A percentile compares a stretch with the other conserved stretches of the same genome.
These are phyloP conservation scores for Rhytidhysteron rufulum DNA, from an alignment of 2,329 filamentous ascomycete genomes.

Conservation along the genomic window DNA sequence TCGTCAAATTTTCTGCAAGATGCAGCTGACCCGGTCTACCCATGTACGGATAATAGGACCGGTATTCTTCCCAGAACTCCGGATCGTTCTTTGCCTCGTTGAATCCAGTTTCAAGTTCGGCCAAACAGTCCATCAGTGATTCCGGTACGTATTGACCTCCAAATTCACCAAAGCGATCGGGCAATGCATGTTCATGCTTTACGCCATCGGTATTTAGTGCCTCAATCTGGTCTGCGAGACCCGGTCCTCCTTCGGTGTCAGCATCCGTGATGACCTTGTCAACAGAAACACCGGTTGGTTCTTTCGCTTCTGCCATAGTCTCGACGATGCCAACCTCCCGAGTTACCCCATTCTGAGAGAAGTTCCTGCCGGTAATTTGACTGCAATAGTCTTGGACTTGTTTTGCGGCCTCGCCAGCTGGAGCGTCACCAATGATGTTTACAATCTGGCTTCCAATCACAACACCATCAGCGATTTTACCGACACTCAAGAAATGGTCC, in stretches of 20 bases:
- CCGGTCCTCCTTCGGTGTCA: slow-evolving; percentile 54
- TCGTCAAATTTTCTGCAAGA: slow-evolving; percentile 80
- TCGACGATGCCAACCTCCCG: slow-evolving; percentile 69
- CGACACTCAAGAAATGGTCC: slow-evolving; percentile 86
- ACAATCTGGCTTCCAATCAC: slow-evolving; percentile 97
- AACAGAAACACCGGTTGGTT: slow-evolving; percentile 62
- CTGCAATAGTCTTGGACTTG: slow-evolving; percentile 85
- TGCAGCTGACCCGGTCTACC: slow-evolving; percentile 90
- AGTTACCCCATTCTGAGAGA: slow-evolving; percentile 47
- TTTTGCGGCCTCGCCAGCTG: slow-evolving; percentile 62
- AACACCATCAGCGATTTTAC: slow-evolving; percentile 82
- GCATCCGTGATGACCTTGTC: slow-evolving; percentile 63
- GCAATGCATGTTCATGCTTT: slow-evolving; percentile 53
- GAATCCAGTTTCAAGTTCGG: slow-evolving; percentile 87
- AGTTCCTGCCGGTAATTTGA: slow-evolving; percentile 59
- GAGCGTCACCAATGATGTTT: slow-evolving; percentile 68
- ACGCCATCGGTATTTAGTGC: slow-evolving; percentile 65
- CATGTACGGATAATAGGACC: slow-evolving; percentile 96
- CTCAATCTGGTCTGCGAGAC: slow-evolving; percentile 78
- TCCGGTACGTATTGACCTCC: slow-evolving; percentile 97
- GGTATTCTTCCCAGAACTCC: slow-evolving; percentile 94
- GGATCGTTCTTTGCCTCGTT: slow-evolving; percentile 81
- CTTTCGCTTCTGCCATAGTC: slow-evolving; percentile 58
- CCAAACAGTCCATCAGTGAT: slow-evolving; percentile 93
- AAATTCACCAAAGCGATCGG: slow-evolving; percentile 89